A percentile compares a stretch with the other conserved stretches of the same genome.
phyloP scores from a whole-genome alignment of 2,329 filamentous ascomycete genomes.

The Cryphonectria carpinicola region DNA sequence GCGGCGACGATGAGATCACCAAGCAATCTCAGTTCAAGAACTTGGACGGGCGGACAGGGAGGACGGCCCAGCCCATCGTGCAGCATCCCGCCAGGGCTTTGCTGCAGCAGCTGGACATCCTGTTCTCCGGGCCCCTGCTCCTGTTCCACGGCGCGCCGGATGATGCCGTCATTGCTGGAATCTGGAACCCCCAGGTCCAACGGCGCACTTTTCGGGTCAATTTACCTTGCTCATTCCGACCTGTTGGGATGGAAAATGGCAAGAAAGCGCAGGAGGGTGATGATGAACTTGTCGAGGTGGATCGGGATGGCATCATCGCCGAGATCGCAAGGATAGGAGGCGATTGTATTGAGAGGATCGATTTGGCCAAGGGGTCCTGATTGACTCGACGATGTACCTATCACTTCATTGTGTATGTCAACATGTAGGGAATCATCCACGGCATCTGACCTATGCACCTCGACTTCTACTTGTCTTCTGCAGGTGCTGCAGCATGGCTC shows the following conservation, averaged over 20 bases:
- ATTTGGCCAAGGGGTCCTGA: constrained; percentile 40
- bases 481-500: background rate
- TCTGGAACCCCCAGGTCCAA: constrained; percentile 62
- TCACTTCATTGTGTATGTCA: background rate
- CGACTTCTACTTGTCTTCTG: background rate
- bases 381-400: background rate
- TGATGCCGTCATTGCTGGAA: constrained; percentile 56
- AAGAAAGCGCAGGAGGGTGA: constrained; percentile 45
- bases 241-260: constrained; percentile 40
- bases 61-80: constrained; percentile 51
- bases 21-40: constrained; percentile 74
- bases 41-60: constrained; percentile 63
- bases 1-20: constrained; percentile 38
- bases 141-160: constrained; percentile 76
- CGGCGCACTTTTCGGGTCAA: constrained; percentile 70
- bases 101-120: constrained; percentile 65
- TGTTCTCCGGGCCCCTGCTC: constrained; percentile 72
- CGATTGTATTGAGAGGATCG: constrained; percentile 69
- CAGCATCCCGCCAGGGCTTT: constrained; percentile 67
- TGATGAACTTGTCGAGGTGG: constrained; percentile 61
- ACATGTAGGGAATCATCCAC: background rate
- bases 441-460: background rate
- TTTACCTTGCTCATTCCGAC: constrained; percentile 68
- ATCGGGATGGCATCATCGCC: constrained; percentile 67
- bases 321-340: constrained; percentile 74